Evolutionary conservation across 192 early-diverging fungal genomes (phyloP).

Genomic region (Entomortierella beljakovae): DNA sequence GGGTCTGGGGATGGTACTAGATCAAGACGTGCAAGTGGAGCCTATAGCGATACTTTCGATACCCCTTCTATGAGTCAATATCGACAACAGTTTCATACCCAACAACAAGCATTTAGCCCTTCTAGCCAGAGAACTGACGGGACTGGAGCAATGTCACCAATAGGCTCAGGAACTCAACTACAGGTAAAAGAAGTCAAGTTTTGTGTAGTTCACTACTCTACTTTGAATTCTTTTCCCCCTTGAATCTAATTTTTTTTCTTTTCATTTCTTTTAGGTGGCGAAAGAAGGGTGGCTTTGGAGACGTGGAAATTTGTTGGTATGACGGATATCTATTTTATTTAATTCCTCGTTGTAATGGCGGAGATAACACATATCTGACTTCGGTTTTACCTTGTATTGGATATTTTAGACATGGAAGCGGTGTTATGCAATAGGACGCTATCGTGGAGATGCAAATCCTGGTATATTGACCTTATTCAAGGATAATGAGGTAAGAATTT

Average conservation of each 20-base stretch:
- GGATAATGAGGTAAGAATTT: slow-evolving; percentile 61
- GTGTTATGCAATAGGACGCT: slow-evolving; percentile 61
- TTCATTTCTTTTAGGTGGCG: slow-evolving; percentile 44
- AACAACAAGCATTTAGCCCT: slow-evolving; percentile 25
- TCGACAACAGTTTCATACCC: slow-evolving; percentile 1
- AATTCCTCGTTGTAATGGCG: background rate
- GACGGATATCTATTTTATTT: background rate
- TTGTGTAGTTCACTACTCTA: too few relatives aligned
- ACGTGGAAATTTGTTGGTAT: slow-evolving; percentile 60
- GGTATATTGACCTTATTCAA: slow-evolving; percentile 61
- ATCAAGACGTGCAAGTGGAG: slow-evolving; percentile 22
- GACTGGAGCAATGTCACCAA: background rate
- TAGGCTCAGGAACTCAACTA: slow-evolving; percentile 7
- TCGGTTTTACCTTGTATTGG: background rate
- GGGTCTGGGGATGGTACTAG: background rate
- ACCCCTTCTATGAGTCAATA: background rate
- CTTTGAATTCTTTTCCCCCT: too few relatives aligned
- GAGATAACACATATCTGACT: background rate
- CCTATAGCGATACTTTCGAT: slow-evolving; percentile 11
- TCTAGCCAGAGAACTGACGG: slow-evolving; percentile 17
- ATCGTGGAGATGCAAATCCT: slow-evolving; percentile 60
- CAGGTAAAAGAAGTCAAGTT: slow-evolving; percentile 16
- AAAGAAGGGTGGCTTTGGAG: slow-evolving; percentile 65
- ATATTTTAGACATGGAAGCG: slow-evolving; percentile 58
- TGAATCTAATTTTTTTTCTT: background rate